Percentiles rank a stretch among this genome's conserved stretches.
Evolutionary conservation across 2,329 filamentous ascomycete genomes (phyloP).

Genomic region (Sporothrix euskadiensis): DNA sequence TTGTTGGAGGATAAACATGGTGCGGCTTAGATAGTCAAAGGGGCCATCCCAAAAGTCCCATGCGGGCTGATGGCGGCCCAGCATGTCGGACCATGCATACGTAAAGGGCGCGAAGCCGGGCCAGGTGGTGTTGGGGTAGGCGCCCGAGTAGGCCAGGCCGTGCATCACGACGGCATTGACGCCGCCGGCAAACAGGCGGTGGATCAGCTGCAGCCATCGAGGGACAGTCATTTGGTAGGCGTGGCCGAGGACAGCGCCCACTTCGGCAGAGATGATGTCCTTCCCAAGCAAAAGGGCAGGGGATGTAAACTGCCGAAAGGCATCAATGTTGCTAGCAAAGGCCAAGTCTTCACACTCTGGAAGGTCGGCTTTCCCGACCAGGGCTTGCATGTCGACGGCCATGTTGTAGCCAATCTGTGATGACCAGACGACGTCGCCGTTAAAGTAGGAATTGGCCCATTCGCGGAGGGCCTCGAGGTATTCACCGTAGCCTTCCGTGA

Average conservation of each 20-base stretch:
- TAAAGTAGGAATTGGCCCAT: background rate
- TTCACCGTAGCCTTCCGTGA: background rate
- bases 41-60: background rate
- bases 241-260: background rate
- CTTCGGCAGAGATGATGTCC: background rate
- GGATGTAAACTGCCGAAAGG: slow-evolving; percentile 10
- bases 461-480: background rate
- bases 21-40: background rate
- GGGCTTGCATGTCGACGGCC: slow-evolving; percentile 17
- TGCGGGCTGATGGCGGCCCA: slow-evolving; percentile 7
- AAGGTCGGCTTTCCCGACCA: background rate
- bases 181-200: background rate
- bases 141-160: background rate
- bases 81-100: slow-evolving; percentile 13
- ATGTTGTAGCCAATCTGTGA: slow-evolving; percentile 17
- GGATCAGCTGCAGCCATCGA: background rate
- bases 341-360: slow-evolving; percentile 18
- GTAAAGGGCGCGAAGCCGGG: background rate
- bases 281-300: background rate
- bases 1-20: background rate
- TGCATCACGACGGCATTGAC: slow-evolving; percentile 11
- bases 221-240: background rate
- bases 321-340: slow-evolving; percentile 11
- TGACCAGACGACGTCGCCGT: background rate
- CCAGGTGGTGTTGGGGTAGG: slow-evolving; percentile 14